Evolutionary conservation across 1,139 yeast species (phyloP).

Genomic region (Zygosaccharomyces pseudobailii): DNA sequence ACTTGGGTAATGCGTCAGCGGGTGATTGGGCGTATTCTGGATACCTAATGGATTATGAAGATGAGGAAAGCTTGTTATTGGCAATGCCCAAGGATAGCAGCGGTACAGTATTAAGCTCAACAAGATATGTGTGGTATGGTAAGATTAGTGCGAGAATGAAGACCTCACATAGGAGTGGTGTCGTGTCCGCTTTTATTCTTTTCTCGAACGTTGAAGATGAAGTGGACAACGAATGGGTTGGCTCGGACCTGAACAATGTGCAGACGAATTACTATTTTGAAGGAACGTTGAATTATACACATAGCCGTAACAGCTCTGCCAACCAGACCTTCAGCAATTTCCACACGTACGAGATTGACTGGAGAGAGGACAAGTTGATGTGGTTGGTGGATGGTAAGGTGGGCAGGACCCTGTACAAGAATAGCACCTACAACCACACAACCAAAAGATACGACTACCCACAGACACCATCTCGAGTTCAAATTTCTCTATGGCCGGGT

Average conservation of each 20-base stretch:
- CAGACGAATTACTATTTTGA: slow-evolving; percentile 69
- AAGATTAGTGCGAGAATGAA: slow-evolving; percentile 64
- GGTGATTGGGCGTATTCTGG: slow-evolving; percentile 77
- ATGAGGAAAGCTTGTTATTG: slow-evolving; percentile 47
- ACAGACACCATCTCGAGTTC: slow-evolving; percentile 84
- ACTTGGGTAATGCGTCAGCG: slow-evolving; percentile 65
- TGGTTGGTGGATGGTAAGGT: slow-evolving; percentile 73
- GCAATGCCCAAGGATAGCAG: slow-evolving; percentile 78
- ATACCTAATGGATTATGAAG: slow-evolving; percentile 49
- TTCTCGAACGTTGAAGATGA: slow-evolving; percentile 88
- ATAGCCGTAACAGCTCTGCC: slow-evolving; percentile 46
- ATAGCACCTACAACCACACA: slow-evolving; percentile 67
- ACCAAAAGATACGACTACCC: slow-evolving; percentile 60
- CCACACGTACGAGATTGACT: slow-evolving; percentile 77
- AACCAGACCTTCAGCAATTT: slow-evolving; percentile 57
- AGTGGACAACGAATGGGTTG: slow-evolving; percentile 83
- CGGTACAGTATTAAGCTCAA: slow-evolving; percentile 79
- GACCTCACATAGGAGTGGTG: slow-evolving; percentile 75
- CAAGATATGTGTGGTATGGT: slow-evolving; percentile 85
- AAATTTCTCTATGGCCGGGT: slow-evolving; percentile 90
- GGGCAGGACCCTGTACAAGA: slow-evolving; percentile 62
- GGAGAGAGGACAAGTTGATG: slow-evolving; percentile 66
- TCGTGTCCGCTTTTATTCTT: slow-evolving; percentile 77
- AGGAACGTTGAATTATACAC: slow-evolving; percentile 65
- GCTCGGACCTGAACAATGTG: slow-evolving; percentile 57